Evolutionary conservation across 2,329 filamentous ascomycete species (phyloP).

Genomic region (Zymoseptoria brevis): DNA sequence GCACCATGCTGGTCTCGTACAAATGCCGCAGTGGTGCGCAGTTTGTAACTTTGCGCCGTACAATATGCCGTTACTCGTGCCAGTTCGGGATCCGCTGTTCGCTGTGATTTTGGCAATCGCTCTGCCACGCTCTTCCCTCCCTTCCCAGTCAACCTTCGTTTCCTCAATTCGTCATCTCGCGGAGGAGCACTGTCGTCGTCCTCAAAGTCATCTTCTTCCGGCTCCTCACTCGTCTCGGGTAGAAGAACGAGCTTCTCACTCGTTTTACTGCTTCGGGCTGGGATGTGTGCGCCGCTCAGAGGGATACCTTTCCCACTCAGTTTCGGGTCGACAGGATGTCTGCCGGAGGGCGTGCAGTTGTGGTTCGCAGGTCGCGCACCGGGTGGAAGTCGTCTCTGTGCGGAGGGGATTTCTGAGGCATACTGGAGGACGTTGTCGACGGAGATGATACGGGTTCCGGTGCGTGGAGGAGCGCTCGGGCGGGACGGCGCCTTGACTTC

Average conservation of each 20-base stretch:
- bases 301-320: slow-evolving; percentile 46
- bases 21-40: slow-evolving; percentile 81
- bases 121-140: slow-evolving; percentile 84
- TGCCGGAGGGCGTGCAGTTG: slow-evolving; percentile 42
- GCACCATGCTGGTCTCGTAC: slow-evolving; percentile 79
- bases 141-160: slow-evolving; percentile 53
- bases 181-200: slow-evolving; percentile 53
- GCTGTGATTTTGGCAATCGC: slow-evolving; percentile 75
- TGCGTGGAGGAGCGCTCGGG: slow-evolving; percentile 11
- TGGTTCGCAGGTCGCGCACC: slow-evolving; percentile 42
- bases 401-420: slow-evolving; percentile 89
- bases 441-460: slow-evolving; percentile 62
- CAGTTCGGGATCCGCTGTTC: slow-evolving; percentile 66
- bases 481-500: slow-evolving; percentile 5
- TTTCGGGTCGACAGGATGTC: slow-evolving; percentile 47
- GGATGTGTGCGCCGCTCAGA: slow-evolving; percentile 47
- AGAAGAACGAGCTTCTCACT: slow-evolving; percentile 95
- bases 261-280: slow-evolving; percentile 82
- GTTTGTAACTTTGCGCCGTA: slow-evolving; percentile 87
- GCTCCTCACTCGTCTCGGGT: slow-evolving; percentile 63
- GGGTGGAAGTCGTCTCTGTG: slow-evolving; percentile 71
- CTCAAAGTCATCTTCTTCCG: slow-evolving; percentile 41
- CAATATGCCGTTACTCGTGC: slow-evolving; percentile 92
- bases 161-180: slow-evolving; percentile 59
- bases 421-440: slow-evolving; percentile 95